These are phyloP conservation scores for Chamaecyparis obtusa DNA, from an alignment of 75 land plant species.

Conservation along the genomic window DNA sequence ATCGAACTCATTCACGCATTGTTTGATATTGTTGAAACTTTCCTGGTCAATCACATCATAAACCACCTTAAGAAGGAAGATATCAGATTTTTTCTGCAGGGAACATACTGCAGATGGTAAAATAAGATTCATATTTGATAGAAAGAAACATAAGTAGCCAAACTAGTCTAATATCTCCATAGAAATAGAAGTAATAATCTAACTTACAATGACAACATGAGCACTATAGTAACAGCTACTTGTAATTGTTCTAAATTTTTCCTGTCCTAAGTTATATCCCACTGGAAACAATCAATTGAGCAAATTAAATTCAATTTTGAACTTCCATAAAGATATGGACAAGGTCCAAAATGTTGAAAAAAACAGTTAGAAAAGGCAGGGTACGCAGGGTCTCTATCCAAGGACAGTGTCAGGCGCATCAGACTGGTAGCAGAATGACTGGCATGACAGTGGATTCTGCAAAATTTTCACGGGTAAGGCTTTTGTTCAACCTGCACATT, in stretches of 20 bases:
- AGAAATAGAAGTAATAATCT: background rate
- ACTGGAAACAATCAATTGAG: slow-evolving; percentile 26
- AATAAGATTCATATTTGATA: background rate
- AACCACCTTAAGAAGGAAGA: slow-evolving; percentile 33
- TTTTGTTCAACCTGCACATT: too few relatives aligned
- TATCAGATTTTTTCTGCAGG: background rate
- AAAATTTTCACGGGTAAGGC: too few relatives aligned
- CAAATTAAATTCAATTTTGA: background rate
- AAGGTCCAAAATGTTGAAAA: background rate
- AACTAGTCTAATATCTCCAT: background rate
- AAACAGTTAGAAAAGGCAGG: background rate
- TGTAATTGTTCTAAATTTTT: slow-evolving; percentile 67
- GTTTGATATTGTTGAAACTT: slow-evolving; percentile 72
- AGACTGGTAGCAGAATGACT: too few relatives aligned
- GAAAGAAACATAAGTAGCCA: background rate
- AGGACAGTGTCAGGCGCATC: too few relatives aligned
- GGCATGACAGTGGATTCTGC: too few relatives aligned
- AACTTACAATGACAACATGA: slow-evolving; percentile 64
- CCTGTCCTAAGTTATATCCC: slow-evolving; percentile 82
- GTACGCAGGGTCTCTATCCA: too few relatives aligned
- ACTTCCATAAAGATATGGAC: background rate
- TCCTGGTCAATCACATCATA: slow-evolving; percentile 69
- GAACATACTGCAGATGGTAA: background rate
- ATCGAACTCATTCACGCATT: slow-evolving; percentile 72
- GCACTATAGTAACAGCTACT: slow-evolving; percentile 75